Evolutionary conservation across 192 early-diverging fungal species (phyloP), one percentile per base, ranked within the genome.

Genomic region (Umbelopsis vinacea): DNA sequence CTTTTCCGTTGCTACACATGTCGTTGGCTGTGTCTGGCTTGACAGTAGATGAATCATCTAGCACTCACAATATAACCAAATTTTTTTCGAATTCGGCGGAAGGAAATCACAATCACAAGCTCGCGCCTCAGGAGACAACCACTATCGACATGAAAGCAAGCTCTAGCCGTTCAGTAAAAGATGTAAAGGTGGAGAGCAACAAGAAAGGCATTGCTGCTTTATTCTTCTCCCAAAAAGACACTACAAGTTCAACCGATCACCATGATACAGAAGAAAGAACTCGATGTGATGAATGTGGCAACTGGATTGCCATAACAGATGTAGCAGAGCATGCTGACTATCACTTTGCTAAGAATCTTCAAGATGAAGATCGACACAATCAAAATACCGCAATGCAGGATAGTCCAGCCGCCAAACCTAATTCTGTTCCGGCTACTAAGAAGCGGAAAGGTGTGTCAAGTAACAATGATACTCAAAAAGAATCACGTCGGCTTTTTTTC

Each of bases 241-340:
- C 33, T 37, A n/a, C n/a, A n/a, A 7, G 24, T 3, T 35, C 57
- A 0, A 17, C 57, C 6, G 33, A 60, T 33, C 14, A 29, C 7
- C 12, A 33, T 19, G 47, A 17, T 50, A 6, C 7, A 26, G 57
- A 63, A 2, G 57, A 26, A 3, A 4, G 15, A 8, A 63, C 57
- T n/a, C 26, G 33, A 19, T 68, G 70, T 75, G 77, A 71, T 46
- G 38, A 71, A 55, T 83, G 82, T 22, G 21, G 71, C 46, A 26
- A 78, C 46, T 43, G 45, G 22, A 75, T 83, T 26, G 38, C 71
- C 0, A 9, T 38, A 14, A 15, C 63, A 4, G 24, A 78, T 52
- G 24, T 76, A 22, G 74, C 54, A 12, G 88, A 89, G 60, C 88
- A 89, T 69, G 66, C 55, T 19, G 88, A 89, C 70, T 89, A 46